Conservation (phyloP, 2,329 filamentous ascomycete species). For the Acarospora socialis region DNA sequence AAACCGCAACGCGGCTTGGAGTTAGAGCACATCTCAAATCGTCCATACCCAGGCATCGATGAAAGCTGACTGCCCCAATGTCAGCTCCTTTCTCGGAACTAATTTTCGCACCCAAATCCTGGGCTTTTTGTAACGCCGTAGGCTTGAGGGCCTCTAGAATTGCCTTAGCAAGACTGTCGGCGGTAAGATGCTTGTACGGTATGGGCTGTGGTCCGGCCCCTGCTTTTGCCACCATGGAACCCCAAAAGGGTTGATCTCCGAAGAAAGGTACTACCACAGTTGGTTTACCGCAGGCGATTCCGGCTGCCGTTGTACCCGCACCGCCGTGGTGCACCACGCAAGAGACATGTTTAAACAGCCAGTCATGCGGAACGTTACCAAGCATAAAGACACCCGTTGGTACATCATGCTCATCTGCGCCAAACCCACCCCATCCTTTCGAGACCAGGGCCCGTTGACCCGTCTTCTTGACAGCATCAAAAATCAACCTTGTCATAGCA, state of each 20-base stretch:
- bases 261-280: conserved; percentile 81
- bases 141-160: conserved; percentile 47
- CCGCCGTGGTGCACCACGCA: conserved; percentile 80
- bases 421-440: conserved; percentile 78
- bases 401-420: conserved; percentile 53
- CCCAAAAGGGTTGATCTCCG: conserved; percentile 75
- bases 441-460: conserved; percentile 69
- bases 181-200: conserved; percentile 52
- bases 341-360: conserved; percentile 70
- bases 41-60: conserved; percentile 53
- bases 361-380: conserved; percentile 76
- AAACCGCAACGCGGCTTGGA: conserved; percentile 55
- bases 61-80: conserved; percentile 52
- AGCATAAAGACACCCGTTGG: conserved; percentile 70
- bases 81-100: conserved; percentile 50
- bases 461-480: conserved; percentile 51
- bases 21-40: conserved; percentile 55
- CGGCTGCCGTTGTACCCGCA: conserved; percentile 74
- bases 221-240: conserved; percentile 56
- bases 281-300: conserved; percentile 65
- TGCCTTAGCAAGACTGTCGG: conserved; percentile 50
- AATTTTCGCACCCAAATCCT: conserved; percentile 49
- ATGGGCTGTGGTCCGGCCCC: conserved; percentile 60
- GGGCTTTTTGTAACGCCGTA: conserved; percentile 42
- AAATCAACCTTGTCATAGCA: conserved; percentile 54